phyloP scores from a whole-genome alignment of 2,329 filamentous ascomycete genomes.

The Aspergillus sp. region DNA sequence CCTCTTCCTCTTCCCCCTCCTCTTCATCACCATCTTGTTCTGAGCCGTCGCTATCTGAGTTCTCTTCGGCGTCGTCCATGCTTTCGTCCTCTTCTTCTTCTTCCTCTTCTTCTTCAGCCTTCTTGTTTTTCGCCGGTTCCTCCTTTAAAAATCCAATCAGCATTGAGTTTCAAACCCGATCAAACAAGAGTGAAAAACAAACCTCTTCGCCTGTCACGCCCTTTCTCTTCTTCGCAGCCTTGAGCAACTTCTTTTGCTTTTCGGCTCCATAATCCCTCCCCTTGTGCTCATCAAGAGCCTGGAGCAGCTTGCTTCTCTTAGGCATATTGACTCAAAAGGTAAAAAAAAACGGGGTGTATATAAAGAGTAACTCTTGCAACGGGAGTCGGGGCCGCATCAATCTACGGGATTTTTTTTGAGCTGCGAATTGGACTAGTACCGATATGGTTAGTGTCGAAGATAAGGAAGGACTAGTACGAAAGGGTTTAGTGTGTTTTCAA shows the following conservation, averaged over 20 bases:
- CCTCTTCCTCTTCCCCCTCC: conserved; percentile 68
- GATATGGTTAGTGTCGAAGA: conserved; percentile 4
- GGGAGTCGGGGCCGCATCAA: neutral
- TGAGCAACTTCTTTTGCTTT: conserved; percentile 68
- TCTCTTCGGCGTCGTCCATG: conserved; percentile 34
- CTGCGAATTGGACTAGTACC: conserved; percentile 1
- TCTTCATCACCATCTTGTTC: conserved; percentile 40
- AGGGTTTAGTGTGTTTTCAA: conserved; percentile 6
- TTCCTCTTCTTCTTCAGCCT: conserved; percentile 9
- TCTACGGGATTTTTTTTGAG: conserved; percentile 15
- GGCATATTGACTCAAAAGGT: conserved; percentile 39
- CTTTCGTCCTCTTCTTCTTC: conserved; percentile 36
- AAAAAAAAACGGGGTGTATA: neutral
- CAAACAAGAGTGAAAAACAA: neutral
- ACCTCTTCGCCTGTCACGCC: conserved; percentile 29
- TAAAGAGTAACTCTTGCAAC: neutral
- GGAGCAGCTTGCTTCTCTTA: conserved; percentile 59
- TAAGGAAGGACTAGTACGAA: conserved; percentile 19
- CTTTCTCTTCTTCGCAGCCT: conserved; percentile 49
- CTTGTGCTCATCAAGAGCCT: conserved; percentile 58
- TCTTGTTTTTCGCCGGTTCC: conserved; percentile 3
- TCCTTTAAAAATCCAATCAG: neutral
- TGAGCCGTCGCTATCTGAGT: conserved; percentile 27
- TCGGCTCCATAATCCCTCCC: conserved; percentile 72
- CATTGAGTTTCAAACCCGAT: neutral